Evolutionary conservation across 2,329 filamentous ascomycete species (phyloP).

Genomic region (Xylaria sp.): DNA sequence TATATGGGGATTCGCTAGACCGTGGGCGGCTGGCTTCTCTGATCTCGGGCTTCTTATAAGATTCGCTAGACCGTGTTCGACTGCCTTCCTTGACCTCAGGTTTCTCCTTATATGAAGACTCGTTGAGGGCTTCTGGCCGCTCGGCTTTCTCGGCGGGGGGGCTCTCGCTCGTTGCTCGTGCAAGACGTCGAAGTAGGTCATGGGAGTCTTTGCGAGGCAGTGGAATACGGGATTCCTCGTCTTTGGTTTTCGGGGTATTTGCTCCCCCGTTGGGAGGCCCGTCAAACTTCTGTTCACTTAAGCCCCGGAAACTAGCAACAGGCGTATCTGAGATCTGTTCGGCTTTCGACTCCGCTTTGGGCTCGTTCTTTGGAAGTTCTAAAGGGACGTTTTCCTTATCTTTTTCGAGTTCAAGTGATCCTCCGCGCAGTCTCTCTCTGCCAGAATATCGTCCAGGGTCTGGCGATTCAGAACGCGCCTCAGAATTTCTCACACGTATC

Average conservation of each 20-base stretch:
- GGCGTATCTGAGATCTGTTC: constrained; percentile 3
- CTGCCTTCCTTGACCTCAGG: no score
- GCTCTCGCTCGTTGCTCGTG: constrained; percentile 51
- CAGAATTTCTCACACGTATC: constrained; percentile 54
- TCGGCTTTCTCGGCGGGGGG: constrained; percentile 37
- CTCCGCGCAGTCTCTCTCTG: constrained; percentile 28
- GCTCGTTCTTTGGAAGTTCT: constrained; percentile 5
- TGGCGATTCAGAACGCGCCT: constrained; percentile 45
- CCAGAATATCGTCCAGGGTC: constrained; percentile 39
- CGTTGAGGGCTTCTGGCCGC: constrained; percentile 9
- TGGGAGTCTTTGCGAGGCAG: constrained; percentile 45
- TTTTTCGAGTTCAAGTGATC: constrained; percentile 1
- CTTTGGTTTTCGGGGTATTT: constrained; percentile 13
- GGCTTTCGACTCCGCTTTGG: not conserved
- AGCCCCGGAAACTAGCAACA: constrained; percentile 5
- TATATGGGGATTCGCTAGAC: no score
- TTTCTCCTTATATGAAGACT: constrained; percentile 10
- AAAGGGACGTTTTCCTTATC: not conserved
- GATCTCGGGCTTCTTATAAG: constrained; percentile 12
- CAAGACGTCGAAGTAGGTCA: constrained; percentile 53
- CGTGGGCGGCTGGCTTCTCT: constrained; percentile 24
- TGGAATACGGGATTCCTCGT: constrained; percentile 11
- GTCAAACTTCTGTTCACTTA: constrained; percentile 8
- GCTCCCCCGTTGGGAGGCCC: constrained; percentile 20
- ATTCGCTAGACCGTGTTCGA: no score